A percentile compares a stretch with the other conserved stretches of the same genome.
phyloP scores from a whole-genome alignment of 169 alveolate species.

The Theileria equi region DNA sequence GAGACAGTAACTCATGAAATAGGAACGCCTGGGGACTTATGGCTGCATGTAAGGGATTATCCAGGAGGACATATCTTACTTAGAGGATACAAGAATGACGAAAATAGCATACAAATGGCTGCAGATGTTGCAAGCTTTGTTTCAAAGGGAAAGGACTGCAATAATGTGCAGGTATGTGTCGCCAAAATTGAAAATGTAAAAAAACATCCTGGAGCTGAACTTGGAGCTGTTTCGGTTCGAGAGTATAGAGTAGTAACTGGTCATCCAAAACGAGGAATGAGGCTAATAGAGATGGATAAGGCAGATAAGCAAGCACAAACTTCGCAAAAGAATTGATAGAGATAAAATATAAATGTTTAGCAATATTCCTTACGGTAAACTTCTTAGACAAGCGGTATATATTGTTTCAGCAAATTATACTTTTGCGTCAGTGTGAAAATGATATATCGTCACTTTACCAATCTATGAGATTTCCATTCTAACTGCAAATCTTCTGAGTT shows the following conservation, averaged over 20 bases:
- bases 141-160: constrained; percentile 62
- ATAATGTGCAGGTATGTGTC: constrained; percentile 52
- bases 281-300: constrained; percentile 28
- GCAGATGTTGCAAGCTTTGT: constrained; percentile 74
- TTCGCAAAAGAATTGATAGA: too few species aligned
- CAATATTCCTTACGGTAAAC: neutral
- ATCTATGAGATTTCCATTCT: too few species aligned
- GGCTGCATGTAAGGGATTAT: constrained; percentile 74
- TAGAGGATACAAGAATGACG: constrained; percentile 56
- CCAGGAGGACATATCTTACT: constrained; percentile 76
- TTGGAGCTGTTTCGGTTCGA: constrained; percentile 71
- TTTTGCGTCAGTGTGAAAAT: too few species aligned
- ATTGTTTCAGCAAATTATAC: neutral
- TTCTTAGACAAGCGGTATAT: neutral
- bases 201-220: constrained; percentile 52
- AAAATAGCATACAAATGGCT: constrained; percentile 67
- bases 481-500: too few species aligned
- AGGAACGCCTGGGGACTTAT: constrained; percentile 63
- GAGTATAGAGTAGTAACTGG: constrained; percentile 61
- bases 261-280: constrained; percentile 45
- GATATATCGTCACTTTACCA: too few species aligned
- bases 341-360: too few species aligned
- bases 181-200: constrained; percentile 66
- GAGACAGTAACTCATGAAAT: constrained; percentile 71
- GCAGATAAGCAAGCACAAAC: too few species aligned